These are phyloP conservation scores for Lotus japonicus DNA, from an alignment of 306 rosid genomes.

Conservation along the genomic window DNA sequence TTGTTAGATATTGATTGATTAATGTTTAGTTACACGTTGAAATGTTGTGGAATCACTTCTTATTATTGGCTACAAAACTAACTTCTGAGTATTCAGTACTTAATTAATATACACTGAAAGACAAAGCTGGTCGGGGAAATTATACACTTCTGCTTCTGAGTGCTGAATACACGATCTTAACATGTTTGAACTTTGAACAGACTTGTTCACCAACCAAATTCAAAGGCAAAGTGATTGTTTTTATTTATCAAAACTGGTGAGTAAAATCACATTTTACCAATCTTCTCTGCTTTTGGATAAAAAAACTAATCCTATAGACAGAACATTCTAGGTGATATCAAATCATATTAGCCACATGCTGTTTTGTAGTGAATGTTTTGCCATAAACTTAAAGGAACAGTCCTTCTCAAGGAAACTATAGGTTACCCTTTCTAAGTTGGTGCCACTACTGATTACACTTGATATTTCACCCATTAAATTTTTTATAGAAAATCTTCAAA, in stretches of 20 bases:
- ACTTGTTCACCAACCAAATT: slow-evolving; percentile 3
- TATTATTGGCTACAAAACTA: too few species aligned
- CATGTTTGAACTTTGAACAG: slow-evolving; percentile 5
- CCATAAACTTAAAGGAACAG: not conserved
- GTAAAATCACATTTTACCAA: not conserved
- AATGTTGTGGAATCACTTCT: too few species aligned
- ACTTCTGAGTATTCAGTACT: too few species aligned
- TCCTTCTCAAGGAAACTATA: not conserved
- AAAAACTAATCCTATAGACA: not conserved
- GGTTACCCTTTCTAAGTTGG: not conserved
- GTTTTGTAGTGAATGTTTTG: not conserved
- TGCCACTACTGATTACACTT: not conserved
- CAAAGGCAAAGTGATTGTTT: not conserved
- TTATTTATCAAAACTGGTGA: not conserved
- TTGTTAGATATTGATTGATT: too few species aligned
- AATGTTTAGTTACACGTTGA: too few species aligned
- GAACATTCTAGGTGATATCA: not conserved
- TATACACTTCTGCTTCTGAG: slow-evolving; percentile 45
- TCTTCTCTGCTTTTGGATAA: not conserved
- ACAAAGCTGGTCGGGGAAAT: slow-evolving; percentile 20
- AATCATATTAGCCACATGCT: not conserved
- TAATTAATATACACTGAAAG: not conserved
- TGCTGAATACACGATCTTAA: slow-evolving; percentile 1
- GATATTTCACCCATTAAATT: not conserved
- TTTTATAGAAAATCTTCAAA: not conserved